Evolutionary conservation across 257 asterid species (phyloP), one percentile per base, ranked within the genome.

Genomic region (Solanum peruvianum): DNA sequence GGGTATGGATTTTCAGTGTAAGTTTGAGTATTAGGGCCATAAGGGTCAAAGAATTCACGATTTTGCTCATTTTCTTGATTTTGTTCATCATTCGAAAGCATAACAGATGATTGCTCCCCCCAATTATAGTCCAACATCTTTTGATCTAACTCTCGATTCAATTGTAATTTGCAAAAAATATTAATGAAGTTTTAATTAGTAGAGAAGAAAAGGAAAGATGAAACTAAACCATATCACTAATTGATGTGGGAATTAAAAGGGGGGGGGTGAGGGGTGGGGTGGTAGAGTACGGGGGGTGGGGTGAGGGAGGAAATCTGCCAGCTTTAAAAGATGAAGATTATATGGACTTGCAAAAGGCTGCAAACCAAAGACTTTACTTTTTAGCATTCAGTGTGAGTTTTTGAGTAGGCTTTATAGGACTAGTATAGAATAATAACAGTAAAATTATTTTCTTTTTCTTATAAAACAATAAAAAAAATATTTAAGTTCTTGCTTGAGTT

Each of bases 111-210:
- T 69, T 95, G 97, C 90, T 92, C 95, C 9, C 96, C 98, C 99
- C 99, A 97, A 88, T 93, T 98, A 44, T 95, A 97, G 75, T 94
- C 96, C 99, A 97, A 90, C 99, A 97, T 96, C 14, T 49, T 31
- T 58, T 44, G 83, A 42, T 31, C 41, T 83, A 27, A 20, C 60
- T 83, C 45, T 44, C 42, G 21, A 10, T 18, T 56, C n/a, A 56
- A 56, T 56, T 7, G 11, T 56, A 56, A 18, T 56, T 18, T 18
- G n/a, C 33, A 82, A 11, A 25, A 69, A 21, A 83, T n/a, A 25
- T 16, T 52, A 52, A 52, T 52, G 3, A 18, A 52, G 62, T 20
- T 56, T 37, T 37, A 37, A 56, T 62, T 31, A 56, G 47, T 1
- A 39, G 47, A 41, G 62, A n/a, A 23, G 25, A 76, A 75, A 39